Evolutionary conservation across 129 eudicot species (phyloP).

Genomic region (Oenanthe sinensis): DNA sequence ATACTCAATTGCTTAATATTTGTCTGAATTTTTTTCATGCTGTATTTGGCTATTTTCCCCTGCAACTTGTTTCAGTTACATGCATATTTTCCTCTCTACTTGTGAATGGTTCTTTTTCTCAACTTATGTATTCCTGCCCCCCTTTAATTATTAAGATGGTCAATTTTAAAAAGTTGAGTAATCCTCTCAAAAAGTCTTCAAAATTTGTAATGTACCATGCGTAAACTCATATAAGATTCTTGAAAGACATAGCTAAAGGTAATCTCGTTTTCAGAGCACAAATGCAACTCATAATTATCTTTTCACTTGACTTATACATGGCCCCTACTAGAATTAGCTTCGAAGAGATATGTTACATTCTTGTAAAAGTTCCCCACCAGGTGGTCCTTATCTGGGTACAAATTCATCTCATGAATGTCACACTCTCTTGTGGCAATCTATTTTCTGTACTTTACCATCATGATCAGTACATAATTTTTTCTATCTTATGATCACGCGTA

Average conservation of each 20-base stretch:
- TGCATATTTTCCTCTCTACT: neutral
- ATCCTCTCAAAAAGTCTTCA: neutral
- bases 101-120: neutral
- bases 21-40: neutral
- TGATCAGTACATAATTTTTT: conserved; percentile 11
- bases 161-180: neutral
- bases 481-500: conserved; percentile 10
- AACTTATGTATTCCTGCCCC: neutral
- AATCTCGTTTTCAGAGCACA: neutral
- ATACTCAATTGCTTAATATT: neutral
- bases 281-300: conserved; percentile 3
- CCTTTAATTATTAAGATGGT: neutral
- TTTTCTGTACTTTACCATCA: conserved; percentile 1
- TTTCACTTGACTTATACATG: neutral
- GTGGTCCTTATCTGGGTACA: conserved; percentile 4
- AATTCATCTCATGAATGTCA: neutral
- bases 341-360: neutral
- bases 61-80: neutral
- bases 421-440: neutral
- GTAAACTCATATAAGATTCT: conserved; percentile 4
- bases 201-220: conserved; percentile 2
- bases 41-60: too few species aligned
- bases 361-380: neutral
- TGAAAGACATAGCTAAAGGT: neutral
- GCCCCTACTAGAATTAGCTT: neutral